Conservation (phyloP, 371 early-diverging fungal genomes). For the Syncephalastrum monosporum region DNA sequence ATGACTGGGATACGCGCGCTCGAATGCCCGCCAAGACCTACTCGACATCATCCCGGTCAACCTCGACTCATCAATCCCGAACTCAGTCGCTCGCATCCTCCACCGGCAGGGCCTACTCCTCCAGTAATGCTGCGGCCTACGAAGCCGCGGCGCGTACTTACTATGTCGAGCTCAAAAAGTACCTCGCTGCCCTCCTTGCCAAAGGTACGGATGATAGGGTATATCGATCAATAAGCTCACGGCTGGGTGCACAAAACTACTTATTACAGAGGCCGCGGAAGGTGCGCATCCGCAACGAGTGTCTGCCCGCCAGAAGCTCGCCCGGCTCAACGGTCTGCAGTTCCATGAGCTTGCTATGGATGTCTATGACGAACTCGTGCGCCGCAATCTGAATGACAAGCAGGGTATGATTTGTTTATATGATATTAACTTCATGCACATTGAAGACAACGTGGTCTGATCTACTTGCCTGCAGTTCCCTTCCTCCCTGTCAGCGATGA, state of each 20-base stretch:
- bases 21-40: conserved; percentile 19
- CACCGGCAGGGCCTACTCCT: conserved; percentile 22
- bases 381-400: conserved; percentile 62
- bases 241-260: background rate
- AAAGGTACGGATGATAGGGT: conserved; percentile 28
- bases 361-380: conserved; percentile 91
- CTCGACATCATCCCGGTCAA: conserved; percentile 28
- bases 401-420: conserved; percentile 47
- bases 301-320: conserved; percentile 85
- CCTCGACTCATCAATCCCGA: conserved; percentile 25
- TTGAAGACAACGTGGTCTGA: background rate
- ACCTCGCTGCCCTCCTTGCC: conserved; percentile 26
- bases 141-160: conserved; percentile 41
- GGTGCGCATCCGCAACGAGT: conserved; percentile 57
- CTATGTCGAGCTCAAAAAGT: conserved; percentile 37
- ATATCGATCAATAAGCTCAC: background rate
- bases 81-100: conserved; percentile 38
- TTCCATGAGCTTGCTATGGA: conserved; percentile 94
- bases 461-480: conserved; percentile 62
- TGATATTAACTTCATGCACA: conserved; percentile 2
- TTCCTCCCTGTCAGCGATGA: conserved; percentile 82
- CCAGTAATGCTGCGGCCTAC: conserved; percentile 24
- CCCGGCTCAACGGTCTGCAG: conserved; percentile 76
- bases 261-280: conserved; percentile 37
- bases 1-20: conserved; percentile 32